A percentile compares a stretch with the other conserved stretches of the same genome.
Evolutionary conservation across 75 land plant species (phyloP).

Genomic region (Pinus albicaulis): DNA sequence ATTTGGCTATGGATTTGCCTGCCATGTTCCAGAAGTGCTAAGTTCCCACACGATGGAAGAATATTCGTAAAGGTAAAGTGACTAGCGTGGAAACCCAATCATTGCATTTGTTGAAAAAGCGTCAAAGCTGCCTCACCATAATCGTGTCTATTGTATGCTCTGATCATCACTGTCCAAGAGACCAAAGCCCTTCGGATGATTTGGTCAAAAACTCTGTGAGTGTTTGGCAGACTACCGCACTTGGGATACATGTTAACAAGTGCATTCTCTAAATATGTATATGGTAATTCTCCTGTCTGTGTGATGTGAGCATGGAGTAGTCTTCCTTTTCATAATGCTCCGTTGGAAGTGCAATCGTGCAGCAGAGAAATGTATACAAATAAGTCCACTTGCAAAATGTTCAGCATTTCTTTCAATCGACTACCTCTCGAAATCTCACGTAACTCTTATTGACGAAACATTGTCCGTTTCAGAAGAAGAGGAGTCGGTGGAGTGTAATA

Average conservation of each 20-base stretch:
- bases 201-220: constrained; percentile 37
- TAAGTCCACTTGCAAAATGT: not conserved
- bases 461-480: too few species aligned
- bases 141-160: constrained; percentile 33
- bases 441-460: too few species aligned
- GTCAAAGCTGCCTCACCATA: constrained; percentile 27
- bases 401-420: not conserved
- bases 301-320: constrained; percentile 7
- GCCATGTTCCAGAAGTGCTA: constrained; percentile 34
- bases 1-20: constrained; percentile 33
- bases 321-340: not conserved
- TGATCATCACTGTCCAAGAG: constrained; percentile 54
- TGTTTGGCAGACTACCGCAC: constrained; percentile 42
- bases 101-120: constrained; percentile 4
- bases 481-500: too few species aligned
- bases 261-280: constrained; percentile 9
- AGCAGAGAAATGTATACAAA: not conserved
- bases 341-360: not conserved
- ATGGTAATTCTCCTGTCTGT: not conserved
- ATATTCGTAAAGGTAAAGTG: constrained; percentile 31
- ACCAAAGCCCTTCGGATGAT: constrained; percentile 14
- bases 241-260: constrained; percentile 50
- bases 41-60: constrained; percentile 42
- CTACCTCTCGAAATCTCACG: too few species aligned
- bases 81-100: constrained; percentile 30